Conservation (phyloP, 257 asterid species). For the Salvia hispanica region DNA sequence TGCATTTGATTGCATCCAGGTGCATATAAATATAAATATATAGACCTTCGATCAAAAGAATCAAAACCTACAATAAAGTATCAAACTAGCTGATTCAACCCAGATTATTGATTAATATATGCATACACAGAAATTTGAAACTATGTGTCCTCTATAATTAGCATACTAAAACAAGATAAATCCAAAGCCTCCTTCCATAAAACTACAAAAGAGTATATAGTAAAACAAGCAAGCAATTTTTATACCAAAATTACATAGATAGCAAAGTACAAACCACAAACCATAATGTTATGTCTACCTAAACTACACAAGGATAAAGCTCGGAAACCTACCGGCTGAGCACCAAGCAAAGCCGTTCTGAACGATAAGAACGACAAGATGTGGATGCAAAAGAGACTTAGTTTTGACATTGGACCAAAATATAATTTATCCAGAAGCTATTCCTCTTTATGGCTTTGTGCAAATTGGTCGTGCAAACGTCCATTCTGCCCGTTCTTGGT, state of each 20-base stretch:
- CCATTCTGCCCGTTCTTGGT: constrained; percentile 40
- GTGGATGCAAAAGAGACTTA: constrained; percentile 26
- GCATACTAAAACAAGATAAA: background rate
- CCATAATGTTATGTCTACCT: constrained; percentile 24
- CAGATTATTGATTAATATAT: background rate
- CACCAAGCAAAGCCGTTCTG: constrained; percentile 26
- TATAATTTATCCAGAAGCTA: background rate
- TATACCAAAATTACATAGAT: constrained; percentile 22
- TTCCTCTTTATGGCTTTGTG: constrained; percentile 49
- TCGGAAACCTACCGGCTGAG: constrained; percentile 13
- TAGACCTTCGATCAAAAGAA: too few relatives aligned
- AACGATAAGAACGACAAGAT: constrained; percentile 14
- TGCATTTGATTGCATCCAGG: too few relatives aligned
- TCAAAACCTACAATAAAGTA: too few relatives aligned
- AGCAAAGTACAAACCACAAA: constrained; percentile 29
- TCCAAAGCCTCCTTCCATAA: background rate
- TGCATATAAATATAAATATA: too few relatives aligned
- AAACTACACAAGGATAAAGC: constrained; percentile 33
- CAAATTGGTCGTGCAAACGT: constrained; percentile 31
- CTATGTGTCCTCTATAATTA: background rate
- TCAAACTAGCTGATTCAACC: too few relatives aligned
- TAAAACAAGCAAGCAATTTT: constrained; percentile 20
- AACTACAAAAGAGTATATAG: background rate
- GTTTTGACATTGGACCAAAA: background rate
- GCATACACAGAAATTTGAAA: background rate